These are phyloP conservation scores for Podila minutissima DNA, from an alignment of 192 early-diverging fungal genomes.

Conservation along the genomic window DNA sequence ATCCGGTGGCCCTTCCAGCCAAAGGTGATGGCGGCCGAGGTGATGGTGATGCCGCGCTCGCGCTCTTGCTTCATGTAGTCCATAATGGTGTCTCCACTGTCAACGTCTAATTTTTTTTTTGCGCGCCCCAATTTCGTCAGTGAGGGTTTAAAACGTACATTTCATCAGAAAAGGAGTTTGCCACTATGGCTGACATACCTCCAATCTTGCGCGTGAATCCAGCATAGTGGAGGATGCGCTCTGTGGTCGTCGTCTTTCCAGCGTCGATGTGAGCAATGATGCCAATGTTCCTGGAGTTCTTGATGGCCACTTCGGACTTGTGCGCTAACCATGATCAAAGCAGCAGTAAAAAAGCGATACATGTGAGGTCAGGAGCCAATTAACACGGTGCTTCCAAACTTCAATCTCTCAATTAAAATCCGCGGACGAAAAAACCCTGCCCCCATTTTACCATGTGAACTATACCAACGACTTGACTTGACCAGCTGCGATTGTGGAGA, in stretches of 20 bases:
- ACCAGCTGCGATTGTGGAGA: neutral
- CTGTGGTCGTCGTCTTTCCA: constrained; percentile 96
- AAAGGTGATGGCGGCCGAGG: constrained; percentile 92
- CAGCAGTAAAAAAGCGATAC: neutral
- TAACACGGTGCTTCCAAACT: too few relatives aligned
- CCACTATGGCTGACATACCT: constrained; percentile 52
- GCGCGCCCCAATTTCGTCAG: neutral
- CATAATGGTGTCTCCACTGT: constrained; percentile 94
- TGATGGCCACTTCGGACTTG: constrained; percentile 44
- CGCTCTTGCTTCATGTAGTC: constrained; percentile 91
- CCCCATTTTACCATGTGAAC: constrained; percentile 29
- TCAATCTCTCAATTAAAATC: too few relatives aligned
- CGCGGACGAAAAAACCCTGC: too few relatives aligned
- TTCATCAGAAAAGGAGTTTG: neutral
- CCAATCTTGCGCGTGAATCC: constrained; percentile 90
- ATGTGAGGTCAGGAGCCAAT: neutral
- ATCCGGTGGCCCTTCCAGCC: constrained; percentile 77
- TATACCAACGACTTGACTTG: constrained; percentile 37
- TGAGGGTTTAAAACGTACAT: too few relatives aligned
- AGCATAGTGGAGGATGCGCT: constrained; percentile 96
- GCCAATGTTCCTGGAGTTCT: constrained; percentile 83
- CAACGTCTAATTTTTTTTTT: constrained; percentile 68
- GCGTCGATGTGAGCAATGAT: constrained; percentile 99
- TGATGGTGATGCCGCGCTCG: constrained; percentile 94
- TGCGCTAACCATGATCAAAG: constrained; percentile 3